Evolutionary conservation across 805 yeast genomes (phyloP).

Genomic region (Candida morakotiae): DNA sequence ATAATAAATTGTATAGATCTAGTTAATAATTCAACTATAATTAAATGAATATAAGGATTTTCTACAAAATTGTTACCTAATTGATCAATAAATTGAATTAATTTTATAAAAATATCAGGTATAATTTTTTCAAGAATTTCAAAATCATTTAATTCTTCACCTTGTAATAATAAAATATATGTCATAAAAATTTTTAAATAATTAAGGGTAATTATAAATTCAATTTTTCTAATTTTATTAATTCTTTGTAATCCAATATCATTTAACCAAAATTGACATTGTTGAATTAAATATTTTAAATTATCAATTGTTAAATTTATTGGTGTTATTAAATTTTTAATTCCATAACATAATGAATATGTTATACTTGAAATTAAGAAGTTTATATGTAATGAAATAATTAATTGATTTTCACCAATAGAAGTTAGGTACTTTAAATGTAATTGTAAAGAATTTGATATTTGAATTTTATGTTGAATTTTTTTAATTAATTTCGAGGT

Average conservation of each 20-base stretch:
- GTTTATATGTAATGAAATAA: conserved; percentile 19
- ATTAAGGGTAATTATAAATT: conserved; percentile 18
- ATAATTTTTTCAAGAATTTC: conserved; percentile 2
- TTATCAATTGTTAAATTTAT: conserved; percentile 16
- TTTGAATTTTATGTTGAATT: conserved; percentile 16
- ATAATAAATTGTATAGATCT: conserved; percentile 28
- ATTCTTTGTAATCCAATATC: conserved; percentile 15
- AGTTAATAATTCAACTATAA: conserved; percentile 25
- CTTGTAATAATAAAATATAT: conserved; percentile 29
- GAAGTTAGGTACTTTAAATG: conserved; percentile 20
- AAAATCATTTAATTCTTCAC: conserved; percentile 21
- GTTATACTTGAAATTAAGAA: conserved; percentile 27
- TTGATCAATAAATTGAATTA: conserved; percentile 7
- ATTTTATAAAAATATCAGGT: conserved; percentile 10
- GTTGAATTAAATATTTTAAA: conserved; percentile 18
- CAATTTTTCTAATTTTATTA: conserved; percentile 13
- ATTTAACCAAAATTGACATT: conserved; percentile 23
- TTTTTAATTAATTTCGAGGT: conserved; percentile 15
- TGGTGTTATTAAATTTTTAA: conserved; percentile 15
- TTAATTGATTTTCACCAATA: conserved; percentile 14
- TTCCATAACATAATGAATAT: conserved; percentile 17
- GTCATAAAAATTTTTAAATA: conserved; percentile 26
- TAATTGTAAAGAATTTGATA: conserved; percentile 15
- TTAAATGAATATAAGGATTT: conserved; percentile 18
- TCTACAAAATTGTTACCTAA: conserved; percentile 1